Base-by-base conservation (phyloP, 2,329 filamentous ascomycete species). In the Penicillium sp. region DNA sequence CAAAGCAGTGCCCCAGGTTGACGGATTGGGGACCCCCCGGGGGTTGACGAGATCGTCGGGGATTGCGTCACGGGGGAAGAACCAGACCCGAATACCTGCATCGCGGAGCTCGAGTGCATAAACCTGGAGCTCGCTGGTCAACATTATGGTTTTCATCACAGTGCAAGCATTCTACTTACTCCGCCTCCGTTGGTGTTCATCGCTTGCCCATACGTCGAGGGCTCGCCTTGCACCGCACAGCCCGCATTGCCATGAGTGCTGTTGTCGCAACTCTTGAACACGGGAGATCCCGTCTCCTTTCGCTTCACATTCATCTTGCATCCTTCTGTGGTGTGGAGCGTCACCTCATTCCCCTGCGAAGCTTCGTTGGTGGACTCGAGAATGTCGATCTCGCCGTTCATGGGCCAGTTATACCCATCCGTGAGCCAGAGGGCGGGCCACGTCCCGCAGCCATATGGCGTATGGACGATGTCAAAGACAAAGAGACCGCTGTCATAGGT, bases 381-480 rank as follows among this genome's bases (percentile, higher is more conserved):
- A 16, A 83, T 56, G 57, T 83, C 80, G 45, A 83, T 82, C 60
- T 85, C 82, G 43, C 81, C 81, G 48, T 83, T 72, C 4, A 59
- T 51, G 3, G 83, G 81, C 82, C 81, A 83, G 64, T 81, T 74
- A 50, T 58, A 63, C 1, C 71, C 66, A 57, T 86, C 82, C 0
- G 73, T 71, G 5, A 86, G 69, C 83, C 83, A 86, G 8, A 86
- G 71, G 0, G 83, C 75, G 2, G 80, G 79, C 82, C 79, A 85
- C 15, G 75, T 79, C 3, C 73, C 79, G 54, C 81, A 84, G 28
- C 79, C 81, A 52, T 72, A 77, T 0, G 81, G 81, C 0, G 77
- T 77, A 62, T 84, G 81, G 45, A 75, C 71, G 48, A 84, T 70
- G 55, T 84, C 80, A 53, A 84, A 84, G 53, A 84, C 67, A 64